Conservation (phyloP, 805 yeast genomes). For the Maudiozyma saulgeensis region DNA sequence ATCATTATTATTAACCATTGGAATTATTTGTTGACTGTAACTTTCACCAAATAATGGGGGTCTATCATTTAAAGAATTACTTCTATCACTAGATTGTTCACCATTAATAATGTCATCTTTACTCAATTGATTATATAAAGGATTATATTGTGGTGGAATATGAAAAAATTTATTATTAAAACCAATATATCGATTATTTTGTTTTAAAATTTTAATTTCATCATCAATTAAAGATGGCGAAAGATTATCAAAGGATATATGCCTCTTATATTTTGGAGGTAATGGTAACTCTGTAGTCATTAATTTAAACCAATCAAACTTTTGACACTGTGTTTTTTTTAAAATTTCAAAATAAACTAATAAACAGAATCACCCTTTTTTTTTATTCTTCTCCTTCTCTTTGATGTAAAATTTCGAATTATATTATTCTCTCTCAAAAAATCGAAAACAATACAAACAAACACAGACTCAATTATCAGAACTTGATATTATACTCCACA, state of each 20-base stretch:
- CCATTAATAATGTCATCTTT: neutral
- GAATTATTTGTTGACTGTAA: neutral
- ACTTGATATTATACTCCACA: too few relatives aligned
- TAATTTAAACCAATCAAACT: neutral
- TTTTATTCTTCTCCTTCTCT: too few relatives aligned
- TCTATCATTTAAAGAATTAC: neutral
- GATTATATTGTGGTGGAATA: slow-evolving; percentile 27
- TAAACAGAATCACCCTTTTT: too few relatives aligned
- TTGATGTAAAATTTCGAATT: too few relatives aligned
- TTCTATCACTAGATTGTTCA: neutral
- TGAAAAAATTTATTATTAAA: slow-evolving; percentile 21
- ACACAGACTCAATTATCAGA: too few relatives aligned
- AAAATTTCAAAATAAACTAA: too few relatives aligned
- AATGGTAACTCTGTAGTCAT: neutral
- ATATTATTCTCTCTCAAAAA: too few relatives aligned
- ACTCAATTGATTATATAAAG: slow-evolving; percentile 9
- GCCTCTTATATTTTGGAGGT: slow-evolving; percentile 12
- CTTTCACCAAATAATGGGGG: neutral
- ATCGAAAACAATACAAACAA: too few relatives aligned
- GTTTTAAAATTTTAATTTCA: slow-evolving; percentile 17
- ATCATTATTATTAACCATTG: neutral
- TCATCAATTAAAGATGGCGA: slow-evolving; percentile 24
- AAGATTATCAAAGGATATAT: slow-evolving; percentile 28
- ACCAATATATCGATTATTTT: slow-evolving; percentile 12
- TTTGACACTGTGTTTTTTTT: too few relatives aligned